These are phyloP conservation scores for Penicillium fuscoglaucum DNA, from an alignment of 2,329 filamentous ascomycete genomes.

Conservation along the genomic window DNA sequence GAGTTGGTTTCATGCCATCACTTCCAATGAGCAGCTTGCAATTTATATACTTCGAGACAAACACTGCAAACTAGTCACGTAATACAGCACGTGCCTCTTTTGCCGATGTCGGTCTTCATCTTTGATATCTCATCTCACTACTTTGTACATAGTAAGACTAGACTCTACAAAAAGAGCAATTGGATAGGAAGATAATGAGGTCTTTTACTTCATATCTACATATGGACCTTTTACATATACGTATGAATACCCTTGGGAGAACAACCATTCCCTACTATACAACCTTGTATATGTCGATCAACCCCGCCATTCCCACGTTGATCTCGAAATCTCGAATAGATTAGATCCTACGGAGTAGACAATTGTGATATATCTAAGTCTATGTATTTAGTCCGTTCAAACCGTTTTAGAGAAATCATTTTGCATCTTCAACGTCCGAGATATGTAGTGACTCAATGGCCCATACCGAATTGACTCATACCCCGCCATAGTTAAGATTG, in stretches of 20 bases:
- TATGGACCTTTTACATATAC: too few relatives aligned
- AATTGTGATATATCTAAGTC: not conserved
- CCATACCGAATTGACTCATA: conserved; percentile 15
- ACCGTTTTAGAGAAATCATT: not conserved
- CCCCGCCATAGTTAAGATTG: conserved; percentile 19
- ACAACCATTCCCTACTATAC: not conserved
- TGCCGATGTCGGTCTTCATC: not conserved
- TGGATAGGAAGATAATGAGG: too few relatives aligned
- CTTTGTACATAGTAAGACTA: not conserved
- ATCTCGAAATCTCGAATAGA: not conserved
- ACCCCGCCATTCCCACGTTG: not conserved
- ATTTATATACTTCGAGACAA: not conserved
- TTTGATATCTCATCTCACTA: not conserved
- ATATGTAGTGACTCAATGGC: not conserved
- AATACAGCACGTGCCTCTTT: not conserved
- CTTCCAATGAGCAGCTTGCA: too few relatives aligned
- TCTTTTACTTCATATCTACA: not conserved
- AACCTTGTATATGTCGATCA: not conserved
- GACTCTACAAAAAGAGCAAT: not conserved
- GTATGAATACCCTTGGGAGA: too few relatives aligned
- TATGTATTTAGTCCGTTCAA: too few relatives aligned
- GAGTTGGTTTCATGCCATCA: too few relatives aligned
- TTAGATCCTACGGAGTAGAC: not conserved
- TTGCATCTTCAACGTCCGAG: not conserved
- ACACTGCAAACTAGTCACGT: not conserved